A percentile compares a stretch with the other conserved stretches of the same genome.
Conservation (phyloP, 805 yeast species). For the Nakazawaea ishiwadae region DNA sequence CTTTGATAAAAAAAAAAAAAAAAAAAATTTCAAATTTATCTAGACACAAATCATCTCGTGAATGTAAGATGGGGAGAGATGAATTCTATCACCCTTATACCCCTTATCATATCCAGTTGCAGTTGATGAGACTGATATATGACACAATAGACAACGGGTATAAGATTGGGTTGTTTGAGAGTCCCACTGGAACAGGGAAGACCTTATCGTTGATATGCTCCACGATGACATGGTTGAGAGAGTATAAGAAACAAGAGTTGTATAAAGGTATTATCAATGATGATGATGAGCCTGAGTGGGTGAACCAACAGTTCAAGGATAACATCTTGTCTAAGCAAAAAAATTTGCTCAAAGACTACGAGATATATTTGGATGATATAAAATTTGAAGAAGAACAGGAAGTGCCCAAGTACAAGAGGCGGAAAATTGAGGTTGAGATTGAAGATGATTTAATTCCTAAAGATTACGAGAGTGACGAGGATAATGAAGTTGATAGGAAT, state of each 20-base stretch:
- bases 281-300: slow-evolving; percentile 40
- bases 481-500: slow-evolving; percentile 23
- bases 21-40: not conserved
- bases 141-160: slow-evolving; percentile 45
- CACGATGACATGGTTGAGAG: slow-evolving; percentile 76
- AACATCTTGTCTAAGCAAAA: slow-evolving; percentile 26
- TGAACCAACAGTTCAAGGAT: slow-evolving; percentile 25
- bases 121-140: slow-evolving; percentile 74
- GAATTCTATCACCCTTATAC: slow-evolving; percentile 68
- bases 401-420: slow-evolving; percentile 23
- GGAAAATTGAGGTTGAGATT: slow-evolving; percentile 9
- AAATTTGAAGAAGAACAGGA: slow-evolving; percentile 20
- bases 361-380: slow-evolving; percentile 33
- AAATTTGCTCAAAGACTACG: slow-evolving; percentile 33
- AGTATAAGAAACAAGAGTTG: slow-evolving; percentile 20
- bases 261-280: slow-evolving; percentile 25
- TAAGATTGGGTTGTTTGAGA: slow-evolving; percentile 79
- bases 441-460: slow-evolving; percentile 31
- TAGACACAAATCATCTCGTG: not conserved
- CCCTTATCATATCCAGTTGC: slow-evolving; percentile 76
- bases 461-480: slow-evolving; percentile 31
- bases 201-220: slow-evolving; percentile 85
- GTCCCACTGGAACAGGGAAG: slow-evolving; percentile 95
- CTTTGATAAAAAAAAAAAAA: not conserved
- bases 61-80: slow-evolving; percentile 5